Base-by-base conservation (phyloP, 139 green algal species). In the Penium margaritaceum region DNA sequence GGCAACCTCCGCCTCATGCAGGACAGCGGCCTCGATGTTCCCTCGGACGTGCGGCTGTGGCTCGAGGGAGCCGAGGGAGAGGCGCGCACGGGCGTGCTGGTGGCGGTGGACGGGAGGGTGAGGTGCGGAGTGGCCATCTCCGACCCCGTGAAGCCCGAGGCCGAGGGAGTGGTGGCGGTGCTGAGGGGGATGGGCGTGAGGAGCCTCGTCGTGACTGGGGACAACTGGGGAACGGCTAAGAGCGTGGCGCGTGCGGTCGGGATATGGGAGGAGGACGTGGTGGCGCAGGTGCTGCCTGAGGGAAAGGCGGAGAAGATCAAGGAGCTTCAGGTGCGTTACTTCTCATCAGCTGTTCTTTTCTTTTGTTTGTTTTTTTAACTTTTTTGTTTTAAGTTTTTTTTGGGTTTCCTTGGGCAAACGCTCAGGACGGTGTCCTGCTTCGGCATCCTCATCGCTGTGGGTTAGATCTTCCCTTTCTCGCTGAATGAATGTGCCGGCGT, bases 141-240 rank as follows among this genome's bases (percentile, higher is more conserved):
- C 1, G 93, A 98, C 82, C 87, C 88, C 1, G 46, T 96, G 27
- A 97, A 95, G 78, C 90, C 90, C 0, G 94, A 99, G 82, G 92
- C 93, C 2, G 34, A 66, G 2, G 84, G 75, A 0, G 93, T 97
- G 47, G 84, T 98, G 6, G 78, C 80, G 0, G 77, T 79, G 55
- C 70, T 95, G 54, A 70, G 75, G 19, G 34, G 57, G 32, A 81
- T 83, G 51, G 82, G 82, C 70, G 75, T 91, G 69, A 51, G 75
- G 57, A 39, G 35, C 37, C 12, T 78, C 46, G 68, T 87, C n/a
- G 78, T 96, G 47, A 96, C 91, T 0, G 91, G 91, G 2, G 91
- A 97, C 85, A 95, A 94, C 85, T 90, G 85, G 87, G 76, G 85
- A 43, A 93, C 90, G 0, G 91, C 91, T 0, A 60, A 75, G 17